These are phyloP conservation scores for Mortierella polycephala DNA, from an alignment of 371 early-diverging fungal genomes.

Conservation along the genomic window DNA sequence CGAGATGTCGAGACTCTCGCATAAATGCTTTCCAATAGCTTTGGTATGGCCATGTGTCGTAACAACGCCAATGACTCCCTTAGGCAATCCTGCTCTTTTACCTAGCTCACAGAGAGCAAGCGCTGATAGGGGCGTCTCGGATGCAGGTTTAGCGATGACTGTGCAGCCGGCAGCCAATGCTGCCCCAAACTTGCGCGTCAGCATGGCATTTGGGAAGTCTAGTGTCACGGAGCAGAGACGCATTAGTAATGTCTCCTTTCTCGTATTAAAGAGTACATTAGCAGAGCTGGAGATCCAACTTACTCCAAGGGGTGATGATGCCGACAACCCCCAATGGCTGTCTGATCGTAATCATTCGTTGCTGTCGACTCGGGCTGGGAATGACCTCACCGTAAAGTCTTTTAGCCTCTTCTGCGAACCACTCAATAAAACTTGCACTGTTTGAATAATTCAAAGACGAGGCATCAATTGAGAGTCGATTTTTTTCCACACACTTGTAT, in stretches of 20 bases:
- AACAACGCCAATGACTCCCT: conserved; percentile 88
- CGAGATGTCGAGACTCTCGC: conserved; percentile 70
- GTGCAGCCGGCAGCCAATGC: conserved; percentile 85
- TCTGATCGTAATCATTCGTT: conserved; percentile 76
- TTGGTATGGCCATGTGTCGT: conserved; percentile 70
- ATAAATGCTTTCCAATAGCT: conserved; percentile 76
- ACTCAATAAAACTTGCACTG: conserved; percentile 75
- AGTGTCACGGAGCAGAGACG: background rate
- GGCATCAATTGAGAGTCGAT: background rate
- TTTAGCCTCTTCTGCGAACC: conserved; percentile 91
- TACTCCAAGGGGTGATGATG: conserved; percentile 93
- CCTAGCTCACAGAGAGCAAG: conserved; percentile 82
- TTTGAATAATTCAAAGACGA: background rate
- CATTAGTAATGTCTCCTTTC: background rate
- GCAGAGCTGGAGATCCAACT: conserved; percentile 18
- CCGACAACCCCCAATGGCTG: conserved; percentile 91
- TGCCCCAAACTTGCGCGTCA: conserved; percentile 88
- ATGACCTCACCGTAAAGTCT: conserved; percentile 85
- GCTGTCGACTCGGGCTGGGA: conserved; percentile 65
- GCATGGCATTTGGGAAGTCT: conserved; percentile 94
- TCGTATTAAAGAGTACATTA: too few species aligned
- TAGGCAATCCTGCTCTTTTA: conserved; percentile 84
- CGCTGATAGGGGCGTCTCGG: conserved; percentile 88
- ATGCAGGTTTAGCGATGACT: conserved; percentile 79
- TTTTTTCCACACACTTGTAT: background rate